Evolutionary conservation across 2,329 filamentous ascomycete genomes (phyloP).

Genomic region (Aspergillus puulaauensis): DNA sequence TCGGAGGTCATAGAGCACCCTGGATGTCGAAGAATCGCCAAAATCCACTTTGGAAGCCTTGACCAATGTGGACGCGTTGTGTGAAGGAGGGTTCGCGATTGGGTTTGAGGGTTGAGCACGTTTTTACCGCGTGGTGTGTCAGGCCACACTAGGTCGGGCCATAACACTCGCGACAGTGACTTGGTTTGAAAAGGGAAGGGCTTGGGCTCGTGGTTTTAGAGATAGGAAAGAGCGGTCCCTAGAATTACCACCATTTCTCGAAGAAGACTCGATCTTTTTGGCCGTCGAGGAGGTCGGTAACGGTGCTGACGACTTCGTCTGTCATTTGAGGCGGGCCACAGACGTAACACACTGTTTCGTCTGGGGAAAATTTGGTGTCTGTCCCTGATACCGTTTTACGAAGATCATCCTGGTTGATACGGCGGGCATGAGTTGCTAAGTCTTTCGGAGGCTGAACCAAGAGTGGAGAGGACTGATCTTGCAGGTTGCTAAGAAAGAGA

Average conservation of each 20-base stretch:
- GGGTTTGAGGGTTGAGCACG: background rate
- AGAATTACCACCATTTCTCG: conserved; percentile 63
- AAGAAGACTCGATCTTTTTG: conserved; percentile 52
- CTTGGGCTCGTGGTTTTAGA: no score
- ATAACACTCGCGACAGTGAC: background rate
- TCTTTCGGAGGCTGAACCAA: conserved; percentile 20
- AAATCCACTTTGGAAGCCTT: background rate
- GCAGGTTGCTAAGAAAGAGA: conserved; percentile 35
- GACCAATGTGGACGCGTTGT: background rate
- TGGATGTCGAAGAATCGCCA: background rate
- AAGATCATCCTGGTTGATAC: conserved; percentile 41
- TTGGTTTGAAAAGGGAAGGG: background rate
- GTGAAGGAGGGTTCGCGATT: background rate
- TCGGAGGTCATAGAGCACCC: background rate
- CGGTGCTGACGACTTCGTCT: conserved; percentile 58
- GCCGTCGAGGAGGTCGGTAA: conserved; percentile 43
- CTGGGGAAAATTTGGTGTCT: conserved; percentile 24
- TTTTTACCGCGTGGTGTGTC: background rate
- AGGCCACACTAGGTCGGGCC: background rate
- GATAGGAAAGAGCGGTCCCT: background rate
- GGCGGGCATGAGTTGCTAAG: conserved; percentile 27
- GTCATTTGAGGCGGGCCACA: conserved; percentile 70
- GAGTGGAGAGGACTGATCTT: conserved; percentile 7
- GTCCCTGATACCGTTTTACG: conserved; percentile 29
- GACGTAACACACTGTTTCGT: conserved; percentile 59